Conservation (phyloP, 1,284 basidiomycete species). For the Austropuccinia psidii region DNA sequence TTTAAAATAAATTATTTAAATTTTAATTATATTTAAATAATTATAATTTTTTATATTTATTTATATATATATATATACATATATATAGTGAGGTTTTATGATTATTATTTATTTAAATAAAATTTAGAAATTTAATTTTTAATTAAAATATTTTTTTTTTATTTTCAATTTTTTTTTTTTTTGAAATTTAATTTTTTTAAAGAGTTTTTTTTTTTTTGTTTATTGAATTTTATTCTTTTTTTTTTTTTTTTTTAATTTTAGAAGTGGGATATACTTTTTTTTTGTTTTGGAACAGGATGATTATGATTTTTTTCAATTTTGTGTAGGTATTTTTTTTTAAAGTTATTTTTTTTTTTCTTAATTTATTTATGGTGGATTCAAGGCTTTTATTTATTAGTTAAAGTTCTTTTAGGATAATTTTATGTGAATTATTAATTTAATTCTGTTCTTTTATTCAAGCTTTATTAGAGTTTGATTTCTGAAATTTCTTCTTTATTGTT, state of each 20-base stretch:
- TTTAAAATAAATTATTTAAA: too few relatives aligned
- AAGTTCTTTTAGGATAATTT: neutral
- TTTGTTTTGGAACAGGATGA: neutral
- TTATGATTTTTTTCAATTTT: neutral
- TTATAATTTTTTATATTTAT: too few relatives aligned
- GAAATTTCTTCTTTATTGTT: neutral
- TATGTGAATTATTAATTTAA: neutral
- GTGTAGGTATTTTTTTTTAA: neutral
- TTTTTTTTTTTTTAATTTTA: neutral
- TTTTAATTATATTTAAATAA: too few relatives aligned
- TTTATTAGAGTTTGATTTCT: neutral
- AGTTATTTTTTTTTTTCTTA: neutral
- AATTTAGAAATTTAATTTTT: too few relatives aligned
- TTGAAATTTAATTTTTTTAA: too few relatives aligned
- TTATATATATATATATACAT: too few relatives aligned
- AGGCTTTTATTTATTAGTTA: neutral
- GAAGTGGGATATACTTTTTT: neutral
- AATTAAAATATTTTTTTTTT: too few relatives aligned
- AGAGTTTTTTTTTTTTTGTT: neutral
- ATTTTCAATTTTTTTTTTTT: too few relatives aligned
- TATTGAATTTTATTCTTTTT: neutral
- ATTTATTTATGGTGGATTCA: neutral
- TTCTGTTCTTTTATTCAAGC: neutral
- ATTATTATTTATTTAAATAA: too few relatives aligned
- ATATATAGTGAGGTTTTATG: too few relatives aligned